Evolutionary conservation across 257 asterid species (phyloP).

Genomic region (Capsicum pubescens): DNA sequence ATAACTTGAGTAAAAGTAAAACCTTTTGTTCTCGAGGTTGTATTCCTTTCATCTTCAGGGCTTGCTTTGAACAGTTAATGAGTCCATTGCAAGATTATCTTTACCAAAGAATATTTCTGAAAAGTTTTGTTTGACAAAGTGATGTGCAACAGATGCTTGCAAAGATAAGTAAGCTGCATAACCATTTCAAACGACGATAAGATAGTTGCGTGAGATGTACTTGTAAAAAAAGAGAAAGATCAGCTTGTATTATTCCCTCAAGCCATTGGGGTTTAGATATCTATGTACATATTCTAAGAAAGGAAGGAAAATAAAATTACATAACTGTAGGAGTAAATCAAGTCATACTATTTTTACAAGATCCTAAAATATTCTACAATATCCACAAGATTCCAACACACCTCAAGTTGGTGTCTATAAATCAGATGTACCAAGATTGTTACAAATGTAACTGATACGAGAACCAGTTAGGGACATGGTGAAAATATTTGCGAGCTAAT

Average conservation of each 20-base stretch:
- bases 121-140: neutral
- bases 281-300: neutral
- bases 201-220: constrained; percentile 10
- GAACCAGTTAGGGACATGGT: neutral
- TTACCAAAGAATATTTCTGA: neutral
- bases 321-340: neutral
- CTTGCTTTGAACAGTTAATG: neutral
- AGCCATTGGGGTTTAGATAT: neutral
- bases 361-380: constrained; percentile 1
- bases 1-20: neutral
- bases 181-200: neutral
- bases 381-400: neutral
- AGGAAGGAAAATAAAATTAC: neutral
- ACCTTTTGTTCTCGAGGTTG: neutral
- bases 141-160: constrained; percentile 5
- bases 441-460: neutral
- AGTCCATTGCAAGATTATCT: neutral
- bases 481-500: neutral
- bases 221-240: constrained; percentile 6
- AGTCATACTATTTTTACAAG: constrained; percentile 12
- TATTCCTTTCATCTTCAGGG: neutral
- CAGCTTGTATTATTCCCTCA: neutral
- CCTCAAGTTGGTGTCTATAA: neutral
- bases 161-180: neutral
- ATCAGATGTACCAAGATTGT: neutral